Evolutionary conservation across 2,329 filamentous ascomycete species (phyloP), one percentile per base, ranked within the genome.

Genomic region (Basipetospora chlamydospora): DNA sequence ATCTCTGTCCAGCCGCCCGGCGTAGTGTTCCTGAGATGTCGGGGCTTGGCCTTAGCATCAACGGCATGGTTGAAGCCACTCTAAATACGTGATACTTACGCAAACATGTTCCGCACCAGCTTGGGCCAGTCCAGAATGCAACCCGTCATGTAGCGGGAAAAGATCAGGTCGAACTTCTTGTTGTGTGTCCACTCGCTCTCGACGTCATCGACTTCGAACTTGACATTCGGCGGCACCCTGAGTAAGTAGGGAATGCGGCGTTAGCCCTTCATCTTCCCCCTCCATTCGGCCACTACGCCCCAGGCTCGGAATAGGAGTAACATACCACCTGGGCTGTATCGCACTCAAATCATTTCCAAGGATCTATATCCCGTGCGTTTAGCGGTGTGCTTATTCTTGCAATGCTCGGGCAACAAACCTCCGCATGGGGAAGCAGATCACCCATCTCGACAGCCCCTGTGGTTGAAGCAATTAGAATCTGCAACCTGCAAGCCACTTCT

Each of bases 141-240:
- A 6, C 47, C 52, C 3, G 48, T 37, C 39, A 60, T 44, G 39
- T 50, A 53, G 0, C 59, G 52, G 2, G 50, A 47, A 35, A 61
- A 58, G 43, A 61, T 49, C 41, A 47, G 55, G 43, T 55, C 52
- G 41, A 56, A 56, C 18, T 44, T 47, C 46, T 71, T 64, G 9
- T 45, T 45, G 39, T 55, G 60, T 43, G 59, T 54, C 59, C 60
- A 62, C 15, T 52, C 46, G n/a, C 67, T 60, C 47, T 75, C 71
- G 26, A 70, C 67, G 47, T 81, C 75, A 47, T 81, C 76, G 25
- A 80, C 66, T 39, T 76, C 62, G 45, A 80, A 80, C 39, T 67
- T 63, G 41, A 75, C 70, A 45, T 80, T 80, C 20, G 62, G 58
- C 2, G 73, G 73, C 3, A 77, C 65, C 33, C 33, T 35, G 16